Conservation (phyloP, 202 grass and related monocot species). For the Cymbopogon flexuosus region DNA sequence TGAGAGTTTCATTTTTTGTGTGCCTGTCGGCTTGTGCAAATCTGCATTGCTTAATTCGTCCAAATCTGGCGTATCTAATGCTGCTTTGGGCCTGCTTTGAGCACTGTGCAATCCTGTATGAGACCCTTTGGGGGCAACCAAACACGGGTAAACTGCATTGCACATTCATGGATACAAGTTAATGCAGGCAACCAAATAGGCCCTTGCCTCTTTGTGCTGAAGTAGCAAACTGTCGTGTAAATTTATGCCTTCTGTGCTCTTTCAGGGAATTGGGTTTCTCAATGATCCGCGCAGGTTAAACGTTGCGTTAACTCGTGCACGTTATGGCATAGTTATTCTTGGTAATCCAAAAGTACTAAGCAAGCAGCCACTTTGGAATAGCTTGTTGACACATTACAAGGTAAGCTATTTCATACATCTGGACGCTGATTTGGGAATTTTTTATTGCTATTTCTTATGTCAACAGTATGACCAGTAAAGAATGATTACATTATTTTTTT, state of each 20-base stretch:
- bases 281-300: conserved; percentile 99
- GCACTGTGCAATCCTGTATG: not conserved
- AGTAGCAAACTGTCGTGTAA: not conserved
- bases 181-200: not conserved
- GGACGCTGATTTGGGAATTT: not conserved
- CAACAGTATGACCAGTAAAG: not conserved
- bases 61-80: not conserved
- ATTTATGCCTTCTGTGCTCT: conserved; percentile 13
- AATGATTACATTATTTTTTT: not conserved
- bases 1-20: not conserved
- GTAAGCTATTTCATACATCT: conserved; percentile 28
- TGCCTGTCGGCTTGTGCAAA: not conserved
- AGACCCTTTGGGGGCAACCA: not conserved
- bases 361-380: conserved; percentile 98
- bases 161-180: not conserved
- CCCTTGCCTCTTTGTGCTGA: not conserved
- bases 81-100: not conserved
- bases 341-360: conserved; percentile 99
- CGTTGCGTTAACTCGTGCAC: conserved; percentile 93
- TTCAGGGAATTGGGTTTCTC: conserved; percentile 98
- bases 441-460: not conserved
- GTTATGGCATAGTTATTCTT: conserved; percentile 96
- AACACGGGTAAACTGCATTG: not conserved
- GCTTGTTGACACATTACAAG: conserved; percentile 99
- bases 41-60: not conserved